Percentiles rank a stretch among this genome's conserved stretches.
Conservation (phyloP, 2,329 filamentous ascomycete genomes). For the Aspergillus ibericus region DNA sequence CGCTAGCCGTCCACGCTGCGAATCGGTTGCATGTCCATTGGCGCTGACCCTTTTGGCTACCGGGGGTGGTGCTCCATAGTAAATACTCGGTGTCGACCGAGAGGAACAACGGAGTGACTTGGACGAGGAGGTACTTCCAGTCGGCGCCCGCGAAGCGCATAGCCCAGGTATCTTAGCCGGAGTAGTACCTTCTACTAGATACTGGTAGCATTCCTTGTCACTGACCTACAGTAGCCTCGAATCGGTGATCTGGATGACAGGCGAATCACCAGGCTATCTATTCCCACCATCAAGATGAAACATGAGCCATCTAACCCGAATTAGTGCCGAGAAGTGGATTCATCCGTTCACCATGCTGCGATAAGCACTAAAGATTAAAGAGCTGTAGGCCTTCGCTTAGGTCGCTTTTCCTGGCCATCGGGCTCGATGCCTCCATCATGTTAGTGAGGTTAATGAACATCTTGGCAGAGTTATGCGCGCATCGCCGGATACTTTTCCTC, state of each 20-base stretch:
- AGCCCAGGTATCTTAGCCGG: too few relatives aligned
- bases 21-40: slow-evolving; percentile 1
- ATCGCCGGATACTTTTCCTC: too few relatives aligned
- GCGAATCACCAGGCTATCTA: not conserved
- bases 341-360: not conserved
- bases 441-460: too few relatives aligned
- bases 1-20: not conserved
- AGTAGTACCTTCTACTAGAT: too few relatives aligned
- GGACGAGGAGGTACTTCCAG: too few relatives aligned
- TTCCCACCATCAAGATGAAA: not conserved
- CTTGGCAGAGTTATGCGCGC: too few relatives aligned
- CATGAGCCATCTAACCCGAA: not conserved
- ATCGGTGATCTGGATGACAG: not conserved
- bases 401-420: too few relatives aligned
- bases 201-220: not conserved
- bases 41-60: not conserved
- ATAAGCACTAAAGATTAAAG: not conserved
- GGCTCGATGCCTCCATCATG: too few relatives aligned
- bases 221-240: not conserved
- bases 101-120: too few relatives aligned
- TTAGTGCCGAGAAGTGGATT: not conserved
- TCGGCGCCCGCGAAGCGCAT: too few relatives aligned
- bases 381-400: too few relatives aligned
- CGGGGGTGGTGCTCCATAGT: not conserved
- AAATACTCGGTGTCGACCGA: not conserved